Base-by-base conservation (phyloP, 2,329 filamentous ascomycete genomes). In the Mycogone perniciosa region DNA sequence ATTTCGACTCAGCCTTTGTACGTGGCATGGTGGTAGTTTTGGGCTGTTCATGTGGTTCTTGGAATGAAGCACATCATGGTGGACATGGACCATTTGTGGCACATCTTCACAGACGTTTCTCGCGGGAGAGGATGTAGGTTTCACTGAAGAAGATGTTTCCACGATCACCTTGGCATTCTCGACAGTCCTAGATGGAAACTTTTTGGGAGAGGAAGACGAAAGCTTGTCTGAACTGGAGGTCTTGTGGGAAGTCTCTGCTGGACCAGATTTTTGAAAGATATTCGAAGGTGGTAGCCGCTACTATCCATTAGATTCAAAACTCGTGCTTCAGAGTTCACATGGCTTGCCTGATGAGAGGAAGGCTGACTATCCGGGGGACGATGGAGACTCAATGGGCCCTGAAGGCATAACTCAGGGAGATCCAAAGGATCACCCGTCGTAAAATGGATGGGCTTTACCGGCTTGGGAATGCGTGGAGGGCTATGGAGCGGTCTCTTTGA, bases 341-440 rank as follows among this genome's bases (percentile, higher is more conserved):
- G 20, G 3, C 20, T 20, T 20, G 20, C 20, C 20, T 20, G 20
- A 20, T 20, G 20, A 20, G 20, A 20, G 20, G 20, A 20, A 20
- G 20, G 20, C 20, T 20, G 20, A 20, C 20, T 3, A 20, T 20
- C 20, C 3, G 20, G 20, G 20, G 20, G 20, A 20, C 20, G 20
- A 20, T 7, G 4, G 46, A 43, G 41, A 43, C 9, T 35, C 9
- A 9, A 11, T 27, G 30, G 31, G n/a, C 44, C 47, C n/a, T 34
- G 40, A 26, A 50, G 48, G 6, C 30, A 34, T n/a, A 51, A 31
- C 37, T 51, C 51, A 10, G 34, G 29, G 6, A 51, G 45, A 37
- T 30, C 13, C 9, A 55, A 9, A 6, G 51, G 44, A 10, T 20
- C 34, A 4, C 44, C 37, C 13, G 40, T 39, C 5, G 35, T 20